Conservation (phyloP, 495 filamentous ascomycete genomes). For the Penicillium canescens region DNA sequence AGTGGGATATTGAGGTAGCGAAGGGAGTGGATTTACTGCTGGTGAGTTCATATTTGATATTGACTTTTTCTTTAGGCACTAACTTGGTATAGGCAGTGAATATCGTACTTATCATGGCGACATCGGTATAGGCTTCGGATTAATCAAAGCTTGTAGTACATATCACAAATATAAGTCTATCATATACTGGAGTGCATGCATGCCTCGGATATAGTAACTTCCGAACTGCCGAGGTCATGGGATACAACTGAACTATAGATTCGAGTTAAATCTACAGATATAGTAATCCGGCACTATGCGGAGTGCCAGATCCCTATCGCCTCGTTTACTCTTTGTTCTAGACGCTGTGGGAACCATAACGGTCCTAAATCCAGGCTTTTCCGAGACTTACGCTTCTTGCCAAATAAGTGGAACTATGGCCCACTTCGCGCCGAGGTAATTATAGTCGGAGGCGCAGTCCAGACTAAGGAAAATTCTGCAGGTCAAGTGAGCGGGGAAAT, state of each 20-base stretch:
- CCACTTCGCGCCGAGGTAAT: background rate
- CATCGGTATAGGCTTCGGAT: slow-evolving; percentile 15
- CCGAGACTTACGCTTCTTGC: too few species aligned
- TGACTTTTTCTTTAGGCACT: background rate
- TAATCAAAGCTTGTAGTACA: background rate
- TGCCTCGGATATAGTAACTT: too few species aligned
- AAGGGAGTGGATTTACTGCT: slow-evolving; percentile 30
- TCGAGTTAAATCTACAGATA: too few species aligned
- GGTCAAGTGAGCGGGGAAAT: background rate
- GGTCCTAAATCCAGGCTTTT: too few species aligned
- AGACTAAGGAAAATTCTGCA: background rate
- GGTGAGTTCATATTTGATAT: slow-evolving; percentile 14
- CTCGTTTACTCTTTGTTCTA: too few species aligned
- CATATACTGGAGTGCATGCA: too few species aligned
- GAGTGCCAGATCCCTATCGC: too few species aligned
- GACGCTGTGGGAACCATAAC: too few species aligned
- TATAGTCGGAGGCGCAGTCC: background rate
- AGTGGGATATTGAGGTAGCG: slow-evolving; percentile 26
- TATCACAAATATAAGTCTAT: too few species aligned
- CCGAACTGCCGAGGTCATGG: too few species aligned
- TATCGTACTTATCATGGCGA: slow-evolving; percentile 24
- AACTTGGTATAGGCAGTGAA: slow-evolving; percentile 15
- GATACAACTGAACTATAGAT: too few species aligned
- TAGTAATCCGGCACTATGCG: too few species aligned
- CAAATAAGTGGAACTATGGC: background rate